Evolutionary conservation across 2,329 filamentous ascomycete species (phyloP).

Genomic region (Fusarium mexicanum): DNA sequence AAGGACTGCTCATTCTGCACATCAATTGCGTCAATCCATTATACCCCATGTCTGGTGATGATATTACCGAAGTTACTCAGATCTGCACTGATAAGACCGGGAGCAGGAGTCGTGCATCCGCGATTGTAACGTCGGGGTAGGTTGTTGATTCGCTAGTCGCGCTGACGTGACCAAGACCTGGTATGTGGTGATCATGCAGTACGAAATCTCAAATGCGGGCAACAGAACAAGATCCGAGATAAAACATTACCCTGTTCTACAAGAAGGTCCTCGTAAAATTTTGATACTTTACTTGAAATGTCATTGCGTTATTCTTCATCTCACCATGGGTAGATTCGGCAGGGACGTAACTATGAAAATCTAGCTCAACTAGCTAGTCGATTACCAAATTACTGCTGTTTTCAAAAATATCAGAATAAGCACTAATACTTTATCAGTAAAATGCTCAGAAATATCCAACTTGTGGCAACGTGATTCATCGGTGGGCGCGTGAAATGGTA

Average conservation of each 20-base stretch:
- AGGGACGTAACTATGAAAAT: rapidly evolving
- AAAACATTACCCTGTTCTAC: too few species aligned
- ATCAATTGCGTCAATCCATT: background rate
- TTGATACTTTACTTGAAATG: rapidly evolving
- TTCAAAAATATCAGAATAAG: rapidly evolving
- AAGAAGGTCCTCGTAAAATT: too few species aligned
- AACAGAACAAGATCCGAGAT: background rate
- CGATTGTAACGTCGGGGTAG: background rate
- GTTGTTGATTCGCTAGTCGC: background rate
- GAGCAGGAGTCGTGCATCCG: background rate
- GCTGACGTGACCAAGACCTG: conserved; percentile 28
- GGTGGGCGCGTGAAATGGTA: rapidly evolving
- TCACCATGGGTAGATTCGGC: rapidly evolving
- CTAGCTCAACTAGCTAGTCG: rapidly evolving
- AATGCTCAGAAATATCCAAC: rapidly evolving
- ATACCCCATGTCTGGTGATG: rapidly evolving
- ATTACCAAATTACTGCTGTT: rapidly evolving
- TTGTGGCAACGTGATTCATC: background rate
- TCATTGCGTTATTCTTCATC: rapidly evolving
- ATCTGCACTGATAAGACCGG: background rate
- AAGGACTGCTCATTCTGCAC: conserved; percentile 3
- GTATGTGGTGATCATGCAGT: conserved; percentile 21
- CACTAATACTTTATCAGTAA: rapidly evolving
- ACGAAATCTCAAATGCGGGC: rapidly evolving
- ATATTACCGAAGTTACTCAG: background rate